These are phyloP conservation scores for Botryotinia calthae DNA, from an alignment of 2,329 filamentous ascomycete species.

Conservation along the genomic window DNA sequence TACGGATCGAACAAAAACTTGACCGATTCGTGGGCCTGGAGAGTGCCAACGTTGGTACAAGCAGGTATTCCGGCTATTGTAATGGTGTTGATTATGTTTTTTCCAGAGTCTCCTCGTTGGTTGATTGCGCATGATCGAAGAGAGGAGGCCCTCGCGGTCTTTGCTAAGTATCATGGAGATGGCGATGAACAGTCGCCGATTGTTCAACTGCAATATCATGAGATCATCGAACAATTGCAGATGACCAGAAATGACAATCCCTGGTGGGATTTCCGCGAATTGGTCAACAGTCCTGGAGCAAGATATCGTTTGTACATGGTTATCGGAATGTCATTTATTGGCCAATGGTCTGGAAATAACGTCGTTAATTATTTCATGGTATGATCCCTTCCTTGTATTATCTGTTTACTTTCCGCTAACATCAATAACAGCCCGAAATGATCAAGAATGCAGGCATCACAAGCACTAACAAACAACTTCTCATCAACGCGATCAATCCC, in stretches of 20 bases:
- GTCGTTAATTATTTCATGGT: conserved; percentile 43
- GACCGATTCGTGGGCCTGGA: conserved; percentile 48
- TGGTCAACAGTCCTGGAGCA: conserved; percentile 48
- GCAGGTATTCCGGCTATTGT: conserved; percentile 47
- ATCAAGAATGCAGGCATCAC: conserved; percentile 42
- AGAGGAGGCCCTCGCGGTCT: conserved; percentile 53
- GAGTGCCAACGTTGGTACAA: conserved; percentile 56
- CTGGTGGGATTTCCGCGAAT: conserved; percentile 58
- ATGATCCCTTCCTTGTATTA: background rate
- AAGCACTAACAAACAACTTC: conserved; percentile 34
- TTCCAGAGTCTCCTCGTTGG: conserved; percentile 33
- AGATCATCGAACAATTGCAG: conserved; percentile 52
- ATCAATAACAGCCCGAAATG: conserved; percentile 42
- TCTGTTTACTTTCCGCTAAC: background rate
- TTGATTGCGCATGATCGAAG: conserved; percentile 54
- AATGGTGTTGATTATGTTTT: conserved; percentile 47
- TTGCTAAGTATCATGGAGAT: conserved; percentile 58
- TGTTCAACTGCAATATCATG: conserved; percentile 56
- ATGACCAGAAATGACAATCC: conserved; percentile 52
- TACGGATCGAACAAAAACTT: background rate
- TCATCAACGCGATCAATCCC: conserved; percentile 40
- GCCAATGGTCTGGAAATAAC: conserved; percentile 48
- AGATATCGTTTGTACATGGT: conserved; percentile 52
- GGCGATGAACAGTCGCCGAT: conserved; percentile 52
- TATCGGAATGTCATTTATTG: conserved; percentile 52